Base-by-base conservation (phyloP, 441 rosid genomes). In the Erodium trifolium region DNA sequence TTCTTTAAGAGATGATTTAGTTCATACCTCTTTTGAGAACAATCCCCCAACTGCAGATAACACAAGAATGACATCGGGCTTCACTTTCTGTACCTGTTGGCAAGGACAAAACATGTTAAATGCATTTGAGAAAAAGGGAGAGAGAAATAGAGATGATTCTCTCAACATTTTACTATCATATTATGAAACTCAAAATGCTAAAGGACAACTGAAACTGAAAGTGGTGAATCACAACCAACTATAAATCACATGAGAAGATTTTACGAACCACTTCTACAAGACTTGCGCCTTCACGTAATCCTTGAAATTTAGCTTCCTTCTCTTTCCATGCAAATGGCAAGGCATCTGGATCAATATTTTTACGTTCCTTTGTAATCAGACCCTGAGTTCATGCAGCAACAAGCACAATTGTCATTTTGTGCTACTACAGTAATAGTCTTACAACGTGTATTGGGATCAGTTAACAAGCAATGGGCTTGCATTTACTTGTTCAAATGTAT, bases 21-120 rank as follows among this genome's bases (percentile, higher is more conserved):
- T 65, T 71, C 65, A 5, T 81, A 95, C 99, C 99, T 90, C 98
- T 78, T 86, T 89, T n/a, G 98, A 92, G 79, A 95, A 92, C 76
- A 95, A 76, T 39, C 99, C 99, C 69, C 99, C 99, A 83, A 95
- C 99, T 17, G 96, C 99, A 71, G 99, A 95, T 78, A 95, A 82
- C 75, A 98, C 99, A 79, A 95, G 97, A 77, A 95, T 97, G 75
- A 95, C 98, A 81, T 95, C 97, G 71, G 97, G 98, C 82, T 90
- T 88, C 79, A 95, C 99, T 80, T 85, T 86, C 62, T 79, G 86
- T 79, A 95, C 96, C 99, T 95, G 83, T 75, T 69, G 77, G 63
- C 67, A 71, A 34, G 13, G 37, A 62, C 18, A 4, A 55, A 55
- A 55, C 19, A 55, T 7, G 16, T 16, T 55, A 18, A 55, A 55